A percentile compares a stretch with the other conserved stretches of the same genome.
These are phyloP conservation scores for Penicillium malachiteum DNA, from an alignment of 495 filamentous ascomycete genomes.

Conservation along the genomic window DNA sequence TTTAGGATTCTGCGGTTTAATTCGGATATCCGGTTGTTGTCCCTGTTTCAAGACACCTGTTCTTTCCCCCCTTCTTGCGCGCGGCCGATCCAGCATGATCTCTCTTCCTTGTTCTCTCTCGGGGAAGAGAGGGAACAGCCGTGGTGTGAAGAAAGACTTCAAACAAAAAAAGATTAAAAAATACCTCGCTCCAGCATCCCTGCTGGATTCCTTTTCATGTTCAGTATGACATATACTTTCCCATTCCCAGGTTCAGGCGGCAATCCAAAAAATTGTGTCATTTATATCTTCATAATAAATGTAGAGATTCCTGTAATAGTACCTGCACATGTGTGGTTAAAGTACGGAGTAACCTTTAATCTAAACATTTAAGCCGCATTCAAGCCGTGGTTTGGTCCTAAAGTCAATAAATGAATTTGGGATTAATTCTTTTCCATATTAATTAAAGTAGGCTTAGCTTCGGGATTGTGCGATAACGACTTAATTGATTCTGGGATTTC, in stretches of 20 bases:
- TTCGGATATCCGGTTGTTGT: conserved; percentile 40
- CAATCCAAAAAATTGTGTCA: conserved; percentile 36
- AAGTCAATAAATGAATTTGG: neutral
- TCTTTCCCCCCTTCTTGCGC: conserved; percentile 20
- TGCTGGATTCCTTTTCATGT: conserved; percentile 42
- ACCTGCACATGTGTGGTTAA: too few relatives aligned
- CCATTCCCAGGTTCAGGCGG: conserved; percentile 41
- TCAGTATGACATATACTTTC: conserved; percentile 41
- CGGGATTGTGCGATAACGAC: conserved; percentile 18
- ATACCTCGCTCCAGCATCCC: conserved; percentile 39
- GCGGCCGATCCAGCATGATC: conserved; percentile 38
- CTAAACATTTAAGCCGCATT: too few relatives aligned
- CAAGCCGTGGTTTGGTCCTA: neutral
- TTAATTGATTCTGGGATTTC: conserved; percentile 12
- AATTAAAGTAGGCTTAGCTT: conserved; percentile 3
- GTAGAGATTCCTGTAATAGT: too few relatives aligned
- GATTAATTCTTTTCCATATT: conserved; percentile 1
- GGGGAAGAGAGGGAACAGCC: conserved; percentile 26
- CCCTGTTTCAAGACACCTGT: conserved; percentile 33
- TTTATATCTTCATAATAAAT: neutral
- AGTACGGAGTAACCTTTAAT: too few relatives aligned
- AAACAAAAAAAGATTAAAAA: conserved; percentile 45
- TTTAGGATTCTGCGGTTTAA: conserved; percentile 35
- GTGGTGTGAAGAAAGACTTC: conserved; percentile 39
- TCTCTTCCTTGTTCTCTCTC: conserved; percentile 13